A percentile compares a stretch with the other conserved stretches of the same genome.
Conservation (phyloP, 371 early-diverging fungal species). For the Saksenaea vasiformis region DNA sequence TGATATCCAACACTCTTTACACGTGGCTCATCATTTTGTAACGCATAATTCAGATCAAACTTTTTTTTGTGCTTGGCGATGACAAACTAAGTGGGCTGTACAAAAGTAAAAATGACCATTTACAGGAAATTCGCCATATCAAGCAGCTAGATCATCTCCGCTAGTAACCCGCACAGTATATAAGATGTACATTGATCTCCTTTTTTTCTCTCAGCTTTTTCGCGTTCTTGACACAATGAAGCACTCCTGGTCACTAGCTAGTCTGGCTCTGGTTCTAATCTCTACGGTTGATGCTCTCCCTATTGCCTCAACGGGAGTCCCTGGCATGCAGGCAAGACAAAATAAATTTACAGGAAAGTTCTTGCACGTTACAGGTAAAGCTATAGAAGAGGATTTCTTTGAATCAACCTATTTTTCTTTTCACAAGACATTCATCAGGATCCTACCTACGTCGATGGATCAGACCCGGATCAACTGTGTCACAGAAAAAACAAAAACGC, state of each 20-base stretch:
- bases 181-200: background rate
- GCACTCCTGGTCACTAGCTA: background rate
- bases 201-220: background rate
- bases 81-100: too few relatives aligned
- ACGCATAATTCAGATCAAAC: too few relatives aligned
- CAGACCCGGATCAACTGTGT: slow-evolving; percentile 24
- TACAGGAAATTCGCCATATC: too few relatives aligned
- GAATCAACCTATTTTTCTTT: background rate
- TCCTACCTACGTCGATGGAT: slow-evolving; percentile 19
- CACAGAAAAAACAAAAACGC: slow-evolving; percentile 5
- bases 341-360: background rate
- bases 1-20: too few relatives aligned
- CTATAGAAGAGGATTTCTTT: background rate
- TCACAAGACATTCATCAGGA: slow-evolving; percentile 42
- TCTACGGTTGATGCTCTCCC: background rate
- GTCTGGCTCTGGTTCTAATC: background rate
- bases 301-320: background rate
- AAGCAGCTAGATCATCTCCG: too few relatives aligned
- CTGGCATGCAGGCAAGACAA: background rate
- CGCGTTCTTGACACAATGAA: background rate
- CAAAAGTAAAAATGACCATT: too few relatives aligned
- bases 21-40: too few relatives aligned
- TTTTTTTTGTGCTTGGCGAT: too few relatives aligned
- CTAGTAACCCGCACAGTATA: too few relatives aligned
- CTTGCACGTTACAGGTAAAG: background rate